These are phyloP conservation scores for Tylopilus sp. DNA, from an alignment of 1,284 basidiomycete species.

Conservation along the genomic window DNA sequence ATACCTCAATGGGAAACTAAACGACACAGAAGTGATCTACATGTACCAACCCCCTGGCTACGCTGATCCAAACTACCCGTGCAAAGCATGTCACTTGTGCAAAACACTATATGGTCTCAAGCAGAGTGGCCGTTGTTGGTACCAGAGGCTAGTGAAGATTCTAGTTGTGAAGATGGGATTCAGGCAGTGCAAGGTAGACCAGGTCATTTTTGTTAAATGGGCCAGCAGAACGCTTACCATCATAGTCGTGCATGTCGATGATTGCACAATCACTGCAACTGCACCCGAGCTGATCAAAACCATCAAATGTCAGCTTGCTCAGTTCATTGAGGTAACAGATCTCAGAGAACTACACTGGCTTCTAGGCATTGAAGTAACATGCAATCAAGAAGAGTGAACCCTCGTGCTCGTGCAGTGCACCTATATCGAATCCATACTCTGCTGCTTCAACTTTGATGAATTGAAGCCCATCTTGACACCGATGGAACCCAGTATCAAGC, in stretches of 20 bases:
- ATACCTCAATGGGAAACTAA: no score
- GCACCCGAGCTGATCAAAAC: not conserved
- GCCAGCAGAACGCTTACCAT: not conserved
- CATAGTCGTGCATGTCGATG: no score
- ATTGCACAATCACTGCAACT: not conserved
- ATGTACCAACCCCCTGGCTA: not conserved
- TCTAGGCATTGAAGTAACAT: slow-evolving; percentile 7
- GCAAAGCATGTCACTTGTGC: not conserved
- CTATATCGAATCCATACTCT: not conserved
- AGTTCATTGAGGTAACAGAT: not conserved
- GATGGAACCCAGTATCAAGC: not conserved
- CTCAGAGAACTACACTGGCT: not conserved
- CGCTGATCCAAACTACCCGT: not conserved
- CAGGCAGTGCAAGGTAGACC: not conserved
- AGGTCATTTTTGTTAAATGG: not conserved
- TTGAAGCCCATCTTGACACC: not conserved
- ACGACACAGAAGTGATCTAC: not conserved
- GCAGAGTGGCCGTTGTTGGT: no score
- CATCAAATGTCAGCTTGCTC: not conserved
- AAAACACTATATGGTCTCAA: not conserved
- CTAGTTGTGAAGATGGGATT: not conserved
- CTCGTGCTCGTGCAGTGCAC: not conserved
- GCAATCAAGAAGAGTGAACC: slow-evolving; percentile 4
- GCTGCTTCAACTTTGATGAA: not conserved
- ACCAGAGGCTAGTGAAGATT: not conserved